phyloP scores from a whole-genome alignment of 2,329 filamentous ascomycete species.

The Ophiostoma fasciatum region DNA sequence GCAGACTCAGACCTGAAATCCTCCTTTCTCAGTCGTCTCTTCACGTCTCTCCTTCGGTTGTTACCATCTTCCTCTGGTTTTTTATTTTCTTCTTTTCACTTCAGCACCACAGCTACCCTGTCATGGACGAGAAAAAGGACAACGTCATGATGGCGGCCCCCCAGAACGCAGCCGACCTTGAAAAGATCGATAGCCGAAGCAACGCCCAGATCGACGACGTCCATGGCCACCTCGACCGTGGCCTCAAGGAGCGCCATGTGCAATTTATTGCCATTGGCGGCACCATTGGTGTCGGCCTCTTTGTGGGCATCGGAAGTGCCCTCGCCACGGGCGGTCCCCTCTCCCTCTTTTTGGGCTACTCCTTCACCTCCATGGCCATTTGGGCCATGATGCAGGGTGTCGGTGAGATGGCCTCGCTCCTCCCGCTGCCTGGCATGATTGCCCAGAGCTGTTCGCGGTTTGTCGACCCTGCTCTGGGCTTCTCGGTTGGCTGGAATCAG shows the following conservation, averaged over 20 bases:
- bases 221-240: slow-evolving; percentile 5
- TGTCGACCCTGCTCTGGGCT: slow-evolving; percentile 49
- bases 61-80: neutral
- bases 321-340: slow-evolving; percentile 28
- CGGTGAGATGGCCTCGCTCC: slow-evolving; percentile 48
- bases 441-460: slow-evolving; percentile 49
- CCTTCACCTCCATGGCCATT: slow-evolving; percentile 17
- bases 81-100: too few relatives aligned
- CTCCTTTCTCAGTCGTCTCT: neutral
- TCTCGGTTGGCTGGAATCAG: slow-evolving; percentile 29
- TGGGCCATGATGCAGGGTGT: slow-evolving; percentile 35
- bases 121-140: too few relatives aligned
- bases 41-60: neutral
- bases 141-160: neutral
- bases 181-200: slow-evolving; percentile 1
- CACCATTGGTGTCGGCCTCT: slow-evolving; percentile 28
- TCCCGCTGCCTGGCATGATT: slow-evolving; percentile 48
- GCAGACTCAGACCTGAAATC: too few relatives aligned
- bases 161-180: neutral
- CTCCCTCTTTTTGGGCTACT: slow-evolving; percentile 43
- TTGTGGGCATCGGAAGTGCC: slow-evolving; percentile 41
- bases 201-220: neutral
- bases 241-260: slow-evolving; percentile 30
- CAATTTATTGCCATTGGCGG: slow-evolving; percentile 36
- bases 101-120: slow-evolving; percentile 2